These are phyloP conservation scores for Dothidotthia symphoricarpi DNA, from an alignment of 2,329 filamentous ascomycete genomes.

Conservation along the genomic window DNA sequence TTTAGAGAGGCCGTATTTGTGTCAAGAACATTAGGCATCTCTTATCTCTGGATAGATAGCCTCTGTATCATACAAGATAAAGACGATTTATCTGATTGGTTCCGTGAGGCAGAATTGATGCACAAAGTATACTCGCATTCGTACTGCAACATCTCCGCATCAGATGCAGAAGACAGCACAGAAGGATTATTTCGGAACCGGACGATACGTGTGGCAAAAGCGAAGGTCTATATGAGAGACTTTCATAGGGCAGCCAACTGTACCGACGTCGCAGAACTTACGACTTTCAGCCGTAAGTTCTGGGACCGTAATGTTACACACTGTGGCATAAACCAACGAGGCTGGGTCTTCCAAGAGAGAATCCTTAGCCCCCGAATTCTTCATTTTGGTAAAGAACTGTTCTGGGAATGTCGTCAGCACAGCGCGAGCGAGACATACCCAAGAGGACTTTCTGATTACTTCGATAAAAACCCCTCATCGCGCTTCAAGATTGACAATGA, in stretches of 20 bases:
- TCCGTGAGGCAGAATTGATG: conserved; percentile 7
- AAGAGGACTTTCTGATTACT: background rate
- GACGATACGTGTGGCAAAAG: background rate
- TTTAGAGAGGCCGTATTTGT: conserved; percentile 20
- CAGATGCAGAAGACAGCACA: conserved; percentile 3
- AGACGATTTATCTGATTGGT: conserved; percentile 1
- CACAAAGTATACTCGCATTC: conserved; percentile 8
- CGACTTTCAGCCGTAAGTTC: background rate
- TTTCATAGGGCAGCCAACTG: background rate
- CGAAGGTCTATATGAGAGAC: background rate
- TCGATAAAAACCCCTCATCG: no score
- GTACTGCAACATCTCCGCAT: conserved; percentile 8
- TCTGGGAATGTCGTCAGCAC: conserved; percentile 18
- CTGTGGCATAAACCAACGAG: conserved; percentile 3
- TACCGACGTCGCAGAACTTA: background rate
- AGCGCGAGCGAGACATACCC: conserved; percentile 9
- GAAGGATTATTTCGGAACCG: conserved; percentile 5
- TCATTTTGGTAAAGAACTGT: conserved; percentile 15
- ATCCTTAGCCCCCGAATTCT: conserved; percentile 16
- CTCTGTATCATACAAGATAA: conserved; percentile 9
- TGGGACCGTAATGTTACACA: background rate
- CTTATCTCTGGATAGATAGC: conserved; percentile 21
- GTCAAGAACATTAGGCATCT: conserved; percentile 7
- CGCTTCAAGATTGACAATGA: background rate
- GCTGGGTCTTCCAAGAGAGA: conserved; percentile 16